Percentiles rank a stretch among this genome's conserved stretches.
Evolutionary conservation across 2,329 filamentous ascomycete genomes (phyloP).

Genomic region (Raffaelea deltoideospora): DNA sequence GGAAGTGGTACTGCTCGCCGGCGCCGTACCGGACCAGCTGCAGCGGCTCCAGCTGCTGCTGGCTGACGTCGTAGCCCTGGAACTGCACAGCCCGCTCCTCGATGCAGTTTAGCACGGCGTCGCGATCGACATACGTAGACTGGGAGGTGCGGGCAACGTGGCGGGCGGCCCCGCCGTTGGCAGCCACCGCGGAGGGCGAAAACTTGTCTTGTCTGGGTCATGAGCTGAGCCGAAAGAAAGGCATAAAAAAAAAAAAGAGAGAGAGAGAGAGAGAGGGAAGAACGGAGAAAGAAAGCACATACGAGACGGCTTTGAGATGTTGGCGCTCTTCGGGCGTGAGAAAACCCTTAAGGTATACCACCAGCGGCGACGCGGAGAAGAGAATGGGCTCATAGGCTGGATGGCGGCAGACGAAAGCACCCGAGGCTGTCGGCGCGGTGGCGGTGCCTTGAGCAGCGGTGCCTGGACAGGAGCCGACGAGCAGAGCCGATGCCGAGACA

Average conservation of each 20-base stretch:
- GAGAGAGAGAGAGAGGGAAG: too few species aligned
- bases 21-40: constrained; percentile 31
- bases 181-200: constrained; percentile 23
- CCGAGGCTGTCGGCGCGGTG: neutral
- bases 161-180: constrained; percentile 18
- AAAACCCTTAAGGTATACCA: constrained; percentile 33
- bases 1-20: constrained; percentile 31
- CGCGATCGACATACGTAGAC: constrained; percentile 24
- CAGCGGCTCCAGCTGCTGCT: constrained; percentile 26
- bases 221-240: too few species aligned
- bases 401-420: too few species aligned
- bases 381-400: constrained; percentile 25
- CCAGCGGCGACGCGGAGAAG: constrained; percentile 30
- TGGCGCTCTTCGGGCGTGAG: constrained; percentile 24
- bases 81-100: constrained; percentile 30
- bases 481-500: too few species aligned
- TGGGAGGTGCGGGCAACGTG: constrained; percentile 28
- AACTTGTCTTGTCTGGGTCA: constrained; percentile 25
- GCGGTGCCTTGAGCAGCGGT: too few species aligned
- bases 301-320: constrained; percentile 27
- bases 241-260: too few species aligned
- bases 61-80: constrained; percentile 23
- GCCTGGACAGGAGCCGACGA: too few species aligned
- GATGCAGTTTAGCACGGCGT: constrained; percentile 28
- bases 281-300: too few species aligned